Conservation (phyloP, 1,284 basidiomycete genomes). For the Tilletia walkeri region DNA sequence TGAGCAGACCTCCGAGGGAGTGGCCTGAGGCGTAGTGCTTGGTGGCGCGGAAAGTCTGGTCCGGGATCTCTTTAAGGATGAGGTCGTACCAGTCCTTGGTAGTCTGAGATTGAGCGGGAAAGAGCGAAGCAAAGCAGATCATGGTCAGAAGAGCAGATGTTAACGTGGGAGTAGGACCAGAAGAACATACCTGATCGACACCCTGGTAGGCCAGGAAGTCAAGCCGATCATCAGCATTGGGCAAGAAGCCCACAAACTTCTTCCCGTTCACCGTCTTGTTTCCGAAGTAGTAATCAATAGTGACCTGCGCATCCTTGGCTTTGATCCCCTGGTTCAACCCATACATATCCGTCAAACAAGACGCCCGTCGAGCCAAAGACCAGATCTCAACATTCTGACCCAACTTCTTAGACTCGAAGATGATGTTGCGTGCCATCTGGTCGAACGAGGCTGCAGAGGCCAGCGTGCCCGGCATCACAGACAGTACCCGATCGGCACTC, state of each 20-base stretch:
- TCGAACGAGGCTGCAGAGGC: conserved; percentile 18
- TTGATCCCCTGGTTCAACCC: conserved; percentile 14
- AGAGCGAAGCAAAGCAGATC: too few relatives aligned
- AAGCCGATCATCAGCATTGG: conserved; percentile 15
- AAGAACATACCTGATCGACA: conserved; percentile 16
- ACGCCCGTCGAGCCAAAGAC: conserved; percentile 20
- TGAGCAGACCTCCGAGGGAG: conserved; percentile 18
- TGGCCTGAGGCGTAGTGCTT: conserved; percentile 25
- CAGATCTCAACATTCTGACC: conserved; percentile 21
- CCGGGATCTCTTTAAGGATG: conserved; percentile 20
- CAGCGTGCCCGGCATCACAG: conserved; percentile 23
- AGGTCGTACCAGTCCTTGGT: conserved; percentile 22
- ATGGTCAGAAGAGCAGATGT: too few relatives aligned
- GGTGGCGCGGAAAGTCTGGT: conserved; percentile 17
- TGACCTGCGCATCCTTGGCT: conserved; percentile 6
- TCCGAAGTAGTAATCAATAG: conserved; percentile 22
- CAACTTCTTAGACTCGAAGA: conserved; percentile 19
- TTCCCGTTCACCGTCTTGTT: conserved; percentile 15
- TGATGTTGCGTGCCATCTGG: conserved; percentile 20
- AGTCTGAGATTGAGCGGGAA: not conserved
- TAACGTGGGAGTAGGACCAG: too few relatives aligned
- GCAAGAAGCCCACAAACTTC: conserved; percentile 20
- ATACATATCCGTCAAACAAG: conserved; percentile 15
- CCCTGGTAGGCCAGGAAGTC: conserved; percentile 21
- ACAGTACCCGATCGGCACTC: conserved; percentile 20